Conservation (phyloP, 768 basidiomycete genomes). For the Phlebiopsis flavidoalba region DNA sequence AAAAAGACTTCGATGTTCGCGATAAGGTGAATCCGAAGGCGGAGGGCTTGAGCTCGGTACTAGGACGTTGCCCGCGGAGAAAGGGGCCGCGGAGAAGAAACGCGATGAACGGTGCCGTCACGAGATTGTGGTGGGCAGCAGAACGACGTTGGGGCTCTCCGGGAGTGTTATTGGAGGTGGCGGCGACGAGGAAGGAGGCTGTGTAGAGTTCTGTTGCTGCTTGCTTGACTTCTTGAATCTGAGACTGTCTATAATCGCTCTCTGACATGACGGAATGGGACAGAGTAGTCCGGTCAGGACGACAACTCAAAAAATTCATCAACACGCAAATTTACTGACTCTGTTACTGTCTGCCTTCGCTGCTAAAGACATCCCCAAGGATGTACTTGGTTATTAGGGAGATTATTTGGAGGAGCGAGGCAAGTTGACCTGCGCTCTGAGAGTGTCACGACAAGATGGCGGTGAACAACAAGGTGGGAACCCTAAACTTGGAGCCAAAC, state of each 20-base stretch:
- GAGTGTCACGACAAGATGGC: conserved; percentile 11
- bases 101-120: conserved; percentile 68
- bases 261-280: conserved; percentile 26
- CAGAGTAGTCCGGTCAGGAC: conserved; percentile 17
- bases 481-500: conserved; percentile 7
- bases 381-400: not conserved
- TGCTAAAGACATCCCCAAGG: conserved; percentile 38
- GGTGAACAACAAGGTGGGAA: conserved; percentile 10
- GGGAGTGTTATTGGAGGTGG: conserved; percentile 15
- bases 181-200: conserved; percentile 18
- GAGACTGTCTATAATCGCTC: conserved; percentile 39
- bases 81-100: conserved; percentile 47
- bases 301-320: conserved; percentile 7
- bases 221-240: conserved; percentile 40
- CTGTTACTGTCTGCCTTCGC: conserved; percentile 42
- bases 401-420: not conserved
- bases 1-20: conserved; percentile 33
- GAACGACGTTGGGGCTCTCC: conserved; percentile 22
- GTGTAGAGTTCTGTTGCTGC: conserved; percentile 19
- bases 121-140: conserved; percentile 69
- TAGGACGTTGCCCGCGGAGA: conserved; percentile 52
- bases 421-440: not conserved
- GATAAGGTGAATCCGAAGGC: conserved; percentile 33
- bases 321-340: conserved; percentile 35
- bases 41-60: conserved; percentile 76